Conservation (phyloP, 179 eudicot species). For the Silene coronaria region DNA sequence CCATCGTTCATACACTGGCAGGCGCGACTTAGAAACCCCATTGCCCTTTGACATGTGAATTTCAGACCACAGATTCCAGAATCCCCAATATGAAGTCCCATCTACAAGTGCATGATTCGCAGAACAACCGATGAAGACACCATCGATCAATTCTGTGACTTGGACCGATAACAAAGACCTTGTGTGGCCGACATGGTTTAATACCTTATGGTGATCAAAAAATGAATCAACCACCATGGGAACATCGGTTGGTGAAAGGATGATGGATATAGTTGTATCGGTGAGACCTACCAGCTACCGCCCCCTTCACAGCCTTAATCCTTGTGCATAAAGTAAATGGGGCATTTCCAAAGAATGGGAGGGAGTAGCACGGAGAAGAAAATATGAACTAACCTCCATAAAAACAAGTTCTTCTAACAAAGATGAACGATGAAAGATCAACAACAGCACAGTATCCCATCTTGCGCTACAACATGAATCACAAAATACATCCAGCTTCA, state of each 20-base stretch:
- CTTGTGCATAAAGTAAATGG: too few species aligned
- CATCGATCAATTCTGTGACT: background rate
- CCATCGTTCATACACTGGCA: slow-evolving; percentile 3
- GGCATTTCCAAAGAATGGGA: too few species aligned
- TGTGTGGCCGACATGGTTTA: background rate
- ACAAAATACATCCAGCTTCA: background rate
- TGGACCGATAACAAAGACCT: background rate
- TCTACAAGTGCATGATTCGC: slow-evolving; percentile 2
- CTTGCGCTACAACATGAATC: background rate
- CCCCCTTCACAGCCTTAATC: too few species aligned
- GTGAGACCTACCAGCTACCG: too few species aligned
- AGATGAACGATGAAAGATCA: background rate
- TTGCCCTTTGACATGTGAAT: background rate
- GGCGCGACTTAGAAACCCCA: background rate
- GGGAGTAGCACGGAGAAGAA: background rate
- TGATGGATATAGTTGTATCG: background rate
- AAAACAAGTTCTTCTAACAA: slow-evolving; percentile 3
- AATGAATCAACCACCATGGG: background rate
- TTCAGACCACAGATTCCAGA: slow-evolving; percentile 12
- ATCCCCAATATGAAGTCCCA: slow-evolving; percentile 8
- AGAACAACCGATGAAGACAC: slow-evolving; percentile 5
- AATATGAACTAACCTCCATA: background rate
- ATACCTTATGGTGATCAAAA: slow-evolving; percentile 10
- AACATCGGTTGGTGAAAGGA: background rate
- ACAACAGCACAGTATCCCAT: background rate